Base-by-base conservation (phyloP, 75 land plant species). In the Larix kaempferi region DNA sequence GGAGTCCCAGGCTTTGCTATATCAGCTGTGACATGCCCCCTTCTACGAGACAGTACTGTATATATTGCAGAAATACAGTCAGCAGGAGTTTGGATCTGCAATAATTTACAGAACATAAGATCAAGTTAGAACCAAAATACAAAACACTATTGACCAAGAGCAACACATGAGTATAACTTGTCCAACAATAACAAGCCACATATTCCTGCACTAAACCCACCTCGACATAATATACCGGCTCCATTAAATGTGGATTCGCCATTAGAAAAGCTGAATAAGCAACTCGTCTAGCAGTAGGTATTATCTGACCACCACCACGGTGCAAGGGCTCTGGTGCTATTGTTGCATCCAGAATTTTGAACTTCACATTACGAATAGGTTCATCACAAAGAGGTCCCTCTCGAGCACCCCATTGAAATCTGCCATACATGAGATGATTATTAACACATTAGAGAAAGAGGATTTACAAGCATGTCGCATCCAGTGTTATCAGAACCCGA, bases 341-440 rank as follows among this genome's bases (percentile, higher is more conserved):
- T 27, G 84, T 85, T 55, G 99, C 99, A 93, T 98, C 95, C 56
- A 95, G 86, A 17, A 98, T 95, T 80, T 98, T 98, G 83, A 98
- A 98, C 79, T 98, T 98, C 74, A 98, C 98, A 86, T 98, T 98
- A 62, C 99, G 89, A 69, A 98, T 98, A 17, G 99, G 99, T 72
- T 98, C 99, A 82, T 98, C 99, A 84, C 99, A 98, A 27, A 98
- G 92, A 19, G 99, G 99, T 60, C 99, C 99, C 84, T 98, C 99
- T 74, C 99, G 88, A 59, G 99, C 99, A 84, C 99, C 99, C 99
- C 99, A 98, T 74, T 98, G 99, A 82, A 98, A 98, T 39, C 99
- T 98, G 84, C 63, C 23, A 49, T 75, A 71, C 15, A 26, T 16
- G 57, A 41, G 16, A 69, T 4, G 73, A 65, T 29, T 7, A 65